Conservation (phyloP, 108 stramenopile genomes). For the Seminavis robusta region DNA sequence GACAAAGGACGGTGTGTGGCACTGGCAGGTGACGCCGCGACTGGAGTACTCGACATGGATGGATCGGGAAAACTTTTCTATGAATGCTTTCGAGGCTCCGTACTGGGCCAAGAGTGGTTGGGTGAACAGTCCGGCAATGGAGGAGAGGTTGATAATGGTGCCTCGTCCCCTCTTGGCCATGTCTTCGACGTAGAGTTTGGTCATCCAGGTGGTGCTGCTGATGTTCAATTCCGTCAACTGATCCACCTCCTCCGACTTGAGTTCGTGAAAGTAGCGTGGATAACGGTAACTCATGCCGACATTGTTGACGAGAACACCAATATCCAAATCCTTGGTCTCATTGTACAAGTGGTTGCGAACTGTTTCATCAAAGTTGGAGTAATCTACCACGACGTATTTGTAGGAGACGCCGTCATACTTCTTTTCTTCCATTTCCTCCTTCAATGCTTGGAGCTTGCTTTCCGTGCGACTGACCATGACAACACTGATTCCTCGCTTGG, state of each 20-base stretch:
- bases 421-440: slow-evolving; percentile 81
- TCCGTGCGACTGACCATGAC: slow-evolving; percentile 96
- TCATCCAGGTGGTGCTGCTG: slow-evolving; percentile 96
- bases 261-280: slow-evolving; percentile 95
- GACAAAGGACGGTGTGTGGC: slow-evolving; percentile 96
- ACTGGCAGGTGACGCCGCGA: slow-evolving; percentile 92
- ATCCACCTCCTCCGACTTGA: slow-evolving; percentile 74
- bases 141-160: slow-evolving; percentile 94
- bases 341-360: slow-evolving; percentile 67
- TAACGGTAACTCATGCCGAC: slow-evolving; percentile 97
- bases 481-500: slow-evolving; percentile 93
- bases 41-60: slow-evolving; percentile 84
- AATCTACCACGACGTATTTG: slow-evolving; percentile 89
- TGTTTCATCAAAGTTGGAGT: slow-evolving; percentile 90
- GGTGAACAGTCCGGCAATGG: slow-evolving; percentile 90
- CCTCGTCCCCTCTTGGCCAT: slow-evolving; percentile 90
- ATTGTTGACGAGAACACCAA: slow-evolving; percentile 97
- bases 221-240: slow-evolving; percentile 91
- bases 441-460: slow-evolving; percentile 88
- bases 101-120: slow-evolving; percentile 95
- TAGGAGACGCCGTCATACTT: slow-evolving; percentile 71
- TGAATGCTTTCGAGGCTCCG: slow-evolving; percentile 94
- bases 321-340: slow-evolving; percentile 68
- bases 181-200: slow-evolving; percentile 86
- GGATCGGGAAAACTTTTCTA: slow-evolving; percentile 92